These are phyloP conservation scores for Lagerstroemia speciosa DNA, from an alignment of 345 rosid genomes.

Conservation along the genomic window DNA sequence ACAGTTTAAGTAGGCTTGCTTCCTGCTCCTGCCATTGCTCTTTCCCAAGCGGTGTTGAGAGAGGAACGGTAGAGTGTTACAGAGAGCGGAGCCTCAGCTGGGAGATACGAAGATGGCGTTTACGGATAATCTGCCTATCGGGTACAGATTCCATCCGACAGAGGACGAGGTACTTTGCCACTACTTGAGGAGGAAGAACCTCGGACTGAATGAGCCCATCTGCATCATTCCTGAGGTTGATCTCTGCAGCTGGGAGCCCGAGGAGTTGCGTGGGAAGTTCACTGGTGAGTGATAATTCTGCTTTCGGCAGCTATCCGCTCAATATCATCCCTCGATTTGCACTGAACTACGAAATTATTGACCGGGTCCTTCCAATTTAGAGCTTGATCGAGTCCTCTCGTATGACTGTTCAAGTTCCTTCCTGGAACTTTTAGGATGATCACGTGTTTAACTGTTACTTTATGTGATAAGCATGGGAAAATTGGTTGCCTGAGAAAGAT, in stretches of 20 bases:
- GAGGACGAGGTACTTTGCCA: slow-evolving; percentile 6
- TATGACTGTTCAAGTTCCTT: too few relatives aligned
- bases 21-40: not conserved
- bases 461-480: too few relatives aligned
- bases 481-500: not conserved
- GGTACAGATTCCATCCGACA: slow-evolving; percentile 8
- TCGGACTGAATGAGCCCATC: not conserved
- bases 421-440: too few relatives aligned
- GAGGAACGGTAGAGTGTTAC: not conserved
- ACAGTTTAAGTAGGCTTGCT: not conserved
- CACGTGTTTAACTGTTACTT: too few relatives aligned
- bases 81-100: not conserved
- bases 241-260: slow-evolving; percentile 11
- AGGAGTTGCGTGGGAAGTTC: slow-evolving; percentile 3
- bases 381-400: not conserved
- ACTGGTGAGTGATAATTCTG: not conserved
- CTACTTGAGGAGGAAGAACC: slow-evolving; percentile 9
- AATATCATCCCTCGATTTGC: too few relatives aligned
- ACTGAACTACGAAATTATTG: not conserved
- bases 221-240: slow-evolving; percentile 8
- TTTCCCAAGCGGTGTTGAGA: not conserved
- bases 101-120: not conserved
- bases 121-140: not conserved
- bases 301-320: not conserved
- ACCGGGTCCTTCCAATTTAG: too few relatives aligned